Evolutionary conservation across 2,329 filamentous ascomycete species (phyloP).

Genomic region (Camillea tinctor): DNA sequence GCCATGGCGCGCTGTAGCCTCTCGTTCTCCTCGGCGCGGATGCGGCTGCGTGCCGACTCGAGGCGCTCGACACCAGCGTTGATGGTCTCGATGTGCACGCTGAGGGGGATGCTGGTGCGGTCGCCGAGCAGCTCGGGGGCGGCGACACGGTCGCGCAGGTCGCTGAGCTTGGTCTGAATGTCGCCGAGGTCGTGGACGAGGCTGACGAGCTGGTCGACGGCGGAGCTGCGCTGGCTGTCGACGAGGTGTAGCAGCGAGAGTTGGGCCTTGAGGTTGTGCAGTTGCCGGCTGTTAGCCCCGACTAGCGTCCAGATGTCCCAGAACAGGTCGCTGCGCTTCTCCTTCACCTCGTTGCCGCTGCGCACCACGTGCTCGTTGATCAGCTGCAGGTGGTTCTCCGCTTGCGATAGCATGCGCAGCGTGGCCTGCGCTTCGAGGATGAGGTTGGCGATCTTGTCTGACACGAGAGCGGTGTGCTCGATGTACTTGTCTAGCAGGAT

Average conservation of each 20-base stretch:
- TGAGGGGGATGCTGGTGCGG: constrained; percentile 57
- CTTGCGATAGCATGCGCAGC: constrained; percentile 61
- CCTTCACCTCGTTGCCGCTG: constrained; percentile 58
- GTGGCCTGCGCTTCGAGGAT: constrained; percentile 70
- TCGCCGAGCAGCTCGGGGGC: constrained; percentile 60
- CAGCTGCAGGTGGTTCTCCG: constrained; percentile 67
- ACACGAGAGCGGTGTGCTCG: constrained; percentile 67
- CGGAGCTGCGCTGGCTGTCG: constrained; percentile 62
- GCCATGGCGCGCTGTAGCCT: constrained; percentile 52
- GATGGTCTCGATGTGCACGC: constrained; percentile 75
- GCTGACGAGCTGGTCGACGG: constrained; percentile 65
- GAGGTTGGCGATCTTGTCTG: constrained; percentile 65
- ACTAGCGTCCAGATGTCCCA: constrained; percentile 72
- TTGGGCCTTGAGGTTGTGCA: constrained; percentile 62
- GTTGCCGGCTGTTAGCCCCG: constrained; percentile 62
- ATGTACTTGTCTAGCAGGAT: constrained; percentile 72
- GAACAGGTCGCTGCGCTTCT: constrained; percentile 64
- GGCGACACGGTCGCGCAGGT: constrained; percentile 69
- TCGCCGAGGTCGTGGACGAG: constrained; percentile 72
- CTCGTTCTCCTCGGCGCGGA: constrained; percentile 59
- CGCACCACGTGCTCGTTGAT: constrained; percentile 69
- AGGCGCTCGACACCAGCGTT: constrained; percentile 70
- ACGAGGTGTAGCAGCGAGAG: constrained; percentile 65
- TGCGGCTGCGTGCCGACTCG: constrained; percentile 60
- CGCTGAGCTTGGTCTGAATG: constrained; percentile 69